phyloP scores from a whole-genome alignment of 1,284 basidiomycete genomes.

The Marasmius oreades region DNA sequence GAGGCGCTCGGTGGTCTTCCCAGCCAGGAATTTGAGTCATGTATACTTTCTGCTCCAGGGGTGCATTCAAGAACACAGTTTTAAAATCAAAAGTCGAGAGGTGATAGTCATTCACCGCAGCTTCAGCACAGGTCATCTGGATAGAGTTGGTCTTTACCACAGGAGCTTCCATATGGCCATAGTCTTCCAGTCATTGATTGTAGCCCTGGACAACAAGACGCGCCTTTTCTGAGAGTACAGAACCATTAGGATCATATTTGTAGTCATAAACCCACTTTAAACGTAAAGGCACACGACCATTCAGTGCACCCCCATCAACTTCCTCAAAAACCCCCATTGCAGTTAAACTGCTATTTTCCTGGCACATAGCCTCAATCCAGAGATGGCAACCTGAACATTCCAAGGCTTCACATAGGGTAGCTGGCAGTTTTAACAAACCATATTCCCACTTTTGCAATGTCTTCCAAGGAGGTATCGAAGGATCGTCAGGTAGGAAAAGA shows the following conservation, averaged over 20 bases:
- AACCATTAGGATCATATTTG: slow-evolving; percentile 26
- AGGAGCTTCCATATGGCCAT: slow-evolving; percentile 33
- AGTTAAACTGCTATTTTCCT: too few species aligned
- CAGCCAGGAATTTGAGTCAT: slow-evolving; percentile 28
- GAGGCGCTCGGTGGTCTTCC: slow-evolving; percentile 8
- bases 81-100: slow-evolving; percentile 28
- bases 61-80: slow-evolving; percentile 32
- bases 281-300: too few species aligned
- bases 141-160: slow-evolving; percentile 27
- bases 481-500: neutral
- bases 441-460: neutral
- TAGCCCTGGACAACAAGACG: slow-evolving; percentile 34
- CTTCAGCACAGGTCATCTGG: slow-evolving; percentile 26
- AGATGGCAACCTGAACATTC: too few species aligned
- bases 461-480: neutral
- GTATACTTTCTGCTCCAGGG: slow-evolving; percentile 29
- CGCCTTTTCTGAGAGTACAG: slow-evolving; percentile 25
- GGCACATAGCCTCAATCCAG: too few species aligned
- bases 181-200: slow-evolving; percentile 26
- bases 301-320: too few species aligned
- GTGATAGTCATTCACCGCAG: slow-evolving; percentile 22
- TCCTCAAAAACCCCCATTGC: too few species aligned
- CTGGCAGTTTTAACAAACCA: neutral
- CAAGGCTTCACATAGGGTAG: neutral
- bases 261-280: slow-evolving; percentile 25